phyloP scores from a whole-genome alignment of 2,329 filamentous ascomycete species.

The Aureobasidium sp. region DNA sequence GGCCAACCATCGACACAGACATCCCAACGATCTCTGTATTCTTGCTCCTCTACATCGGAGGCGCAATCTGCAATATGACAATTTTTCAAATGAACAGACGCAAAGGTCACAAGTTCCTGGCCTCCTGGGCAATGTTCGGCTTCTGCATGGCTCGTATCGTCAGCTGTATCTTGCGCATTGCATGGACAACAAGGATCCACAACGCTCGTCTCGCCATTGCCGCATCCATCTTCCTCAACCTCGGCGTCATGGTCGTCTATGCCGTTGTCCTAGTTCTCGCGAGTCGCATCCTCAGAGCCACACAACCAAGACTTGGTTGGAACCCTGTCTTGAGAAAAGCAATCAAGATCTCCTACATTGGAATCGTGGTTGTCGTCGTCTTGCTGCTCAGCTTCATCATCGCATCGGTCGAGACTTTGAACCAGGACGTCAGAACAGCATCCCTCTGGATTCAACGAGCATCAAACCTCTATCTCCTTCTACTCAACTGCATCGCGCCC shows the following conservation, averaged over 20 bases:
- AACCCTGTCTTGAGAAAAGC: constrained; percentile 14
- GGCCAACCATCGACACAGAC: constrained; percentile 28
- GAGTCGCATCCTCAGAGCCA: constrained; percentile 14
- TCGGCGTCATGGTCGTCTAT: constrained; percentile 24
- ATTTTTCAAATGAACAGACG: constrained; percentile 32
- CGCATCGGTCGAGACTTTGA: constrained; percentile 22
- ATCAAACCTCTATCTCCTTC: constrained; percentile 7
- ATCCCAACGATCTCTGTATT: constrained; percentile 34
- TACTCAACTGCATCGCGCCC: background rate
- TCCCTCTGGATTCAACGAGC: constrained; percentile 1
- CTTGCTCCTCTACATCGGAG: constrained; percentile 32
- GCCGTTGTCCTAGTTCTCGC: constrained; percentile 23
- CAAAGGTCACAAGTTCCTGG: constrained; percentile 33
- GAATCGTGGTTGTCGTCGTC: constrained; percentile 16
- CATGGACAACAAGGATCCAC: constrained; percentile 21
- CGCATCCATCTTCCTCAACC: constrained; percentile 23
- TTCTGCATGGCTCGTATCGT: constrained; percentile 37
- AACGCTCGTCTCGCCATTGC: constrained; percentile 24
- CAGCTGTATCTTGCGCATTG: constrained; percentile 30
- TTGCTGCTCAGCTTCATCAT: constrained; percentile 23
- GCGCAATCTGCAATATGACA: constrained; percentile 33
- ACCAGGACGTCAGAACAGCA: background rate
- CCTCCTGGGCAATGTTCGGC: constrained; percentile 31
- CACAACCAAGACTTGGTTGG: constrained; percentile 19
- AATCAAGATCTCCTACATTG: background rate